Evolutionary conservation across 345 rosid species (phyloP), one percentile per base, ranked within the genome.

Genomic region (Sisymbrium altissimum): DNA sequence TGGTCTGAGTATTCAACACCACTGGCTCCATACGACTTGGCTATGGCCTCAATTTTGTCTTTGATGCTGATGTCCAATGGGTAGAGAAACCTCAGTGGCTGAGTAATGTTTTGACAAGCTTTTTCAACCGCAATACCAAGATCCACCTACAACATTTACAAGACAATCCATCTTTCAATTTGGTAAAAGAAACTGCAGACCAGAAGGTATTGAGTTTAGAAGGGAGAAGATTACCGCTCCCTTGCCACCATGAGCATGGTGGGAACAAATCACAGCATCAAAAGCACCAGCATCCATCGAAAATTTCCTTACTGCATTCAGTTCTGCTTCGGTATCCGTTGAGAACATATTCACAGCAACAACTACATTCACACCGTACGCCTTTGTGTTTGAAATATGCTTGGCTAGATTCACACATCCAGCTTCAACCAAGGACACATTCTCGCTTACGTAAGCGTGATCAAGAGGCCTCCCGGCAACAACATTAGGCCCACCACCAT

Each of bases 401-500:
- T 86, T 88, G 9, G 94, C 96, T 62, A 96, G 83, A 89, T 95
- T 95, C 60, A 89, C 86, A 64, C 96, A 95, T 17, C 99, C 99
- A 66, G 91, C 91, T 87, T 92, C 98, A 68, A 95, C 97, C 74
- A 95, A 80, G 27, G 86, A 80, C 29, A 92, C 98, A 68, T 92
- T 92, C 83, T 92, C 99, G 35, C 85, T 87, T 64, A 89, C 78
- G 77, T 95, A 95, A 15, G 98, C 96, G 55, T 41, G 85, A 78
- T 95, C 93, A 38, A 95, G 98, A 73, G 99, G 97, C 80, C 86
- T 95, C 82, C 99, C 99, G 35, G 99, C 99, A 70, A 87, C 92
- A 74, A 92, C 99, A 65, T 78, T 80, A 63, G 98, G 99, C 15
- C 99, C 99, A 21, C 98, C 99, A 46, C 99, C 99, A 62, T 95